A percentile compares a stretch with the other conserved stretches of the same genome.
Evolutionary conservation across 1,139 yeast species (phyloP).

Genomic region (Geotrichum phurueaensis): DNA sequence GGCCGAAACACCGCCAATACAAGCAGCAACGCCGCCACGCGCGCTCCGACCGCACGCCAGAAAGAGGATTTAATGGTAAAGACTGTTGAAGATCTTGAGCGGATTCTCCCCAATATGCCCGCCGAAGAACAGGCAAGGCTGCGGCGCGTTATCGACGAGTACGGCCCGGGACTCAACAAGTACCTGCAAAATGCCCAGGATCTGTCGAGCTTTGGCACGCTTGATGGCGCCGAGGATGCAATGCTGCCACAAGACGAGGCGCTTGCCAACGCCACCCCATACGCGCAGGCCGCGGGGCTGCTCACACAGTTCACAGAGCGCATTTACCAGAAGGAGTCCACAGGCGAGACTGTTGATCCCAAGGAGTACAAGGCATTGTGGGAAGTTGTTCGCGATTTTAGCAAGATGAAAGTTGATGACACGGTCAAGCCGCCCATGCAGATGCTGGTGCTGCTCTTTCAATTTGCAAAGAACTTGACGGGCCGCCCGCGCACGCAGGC

Average conservation of each 20-base stretch:
- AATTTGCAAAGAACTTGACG: conserved; percentile 12
- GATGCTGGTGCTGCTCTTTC: conserved; percentile 16
- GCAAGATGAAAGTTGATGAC: conserved; percentile 4
- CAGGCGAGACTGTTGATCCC: neutral
- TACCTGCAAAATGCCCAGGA: conserved; percentile 8
- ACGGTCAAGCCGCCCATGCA: conserved; percentile 15
- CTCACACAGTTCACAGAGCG: conserved; percentile 10
- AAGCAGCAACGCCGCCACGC: neutral
- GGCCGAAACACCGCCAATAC: neutral
- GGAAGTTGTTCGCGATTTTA: conserved; percentile 13
- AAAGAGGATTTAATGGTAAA: neutral
- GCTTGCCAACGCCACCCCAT: neutral
- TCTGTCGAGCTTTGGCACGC: conserved; percentile 6
- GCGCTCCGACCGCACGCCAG: neutral
- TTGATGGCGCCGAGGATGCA: conserved; percentile 1
- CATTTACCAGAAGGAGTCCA: conserved; percentile 6
- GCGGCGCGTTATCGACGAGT: conserved; percentile 9
- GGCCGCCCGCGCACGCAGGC: conserved; percentile 7
- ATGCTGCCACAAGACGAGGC: neutral
- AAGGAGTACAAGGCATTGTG: conserved; percentile 11
- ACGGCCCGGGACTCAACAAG: conserved; percentile 12
- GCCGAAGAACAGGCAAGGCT: conserved; percentile 10
- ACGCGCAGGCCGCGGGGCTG: neutral
- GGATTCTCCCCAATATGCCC: conserved; percentile 14
- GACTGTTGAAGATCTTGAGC: conserved; percentile 11